Percentiles rank a stretch among this genome's conserved stretches.
Evolutionary conservation across 2,329 filamentous ascomycete species (phyloP).

Genomic region (Dactylellina leptospora): DNA sequence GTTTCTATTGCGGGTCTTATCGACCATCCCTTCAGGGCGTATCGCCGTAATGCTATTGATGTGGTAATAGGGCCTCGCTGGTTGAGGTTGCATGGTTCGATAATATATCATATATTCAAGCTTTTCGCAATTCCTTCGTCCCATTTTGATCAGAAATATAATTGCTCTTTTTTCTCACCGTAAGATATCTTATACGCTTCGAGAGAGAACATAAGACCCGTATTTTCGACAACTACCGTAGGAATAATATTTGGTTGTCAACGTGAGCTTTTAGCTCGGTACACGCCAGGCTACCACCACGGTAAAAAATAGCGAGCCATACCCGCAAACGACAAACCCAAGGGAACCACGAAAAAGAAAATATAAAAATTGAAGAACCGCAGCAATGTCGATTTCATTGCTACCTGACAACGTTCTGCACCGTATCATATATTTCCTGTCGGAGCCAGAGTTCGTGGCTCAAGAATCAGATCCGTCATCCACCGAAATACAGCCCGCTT

Average conservation of each 20-base stretch:
- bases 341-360: slow-evolving; percentile 36
- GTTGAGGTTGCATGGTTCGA: slow-evolving; percentile 37
- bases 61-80: slow-evolving; percentile 26
- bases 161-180: slow-evolving; percentile 48
- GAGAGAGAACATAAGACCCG: slow-evolving; percentile 26
- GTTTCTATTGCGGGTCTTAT: slow-evolving; percentile 50
- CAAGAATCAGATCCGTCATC: slow-evolving; percentile 43
- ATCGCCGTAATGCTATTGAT: slow-evolving; percentile 52
- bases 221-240: slow-evolving; percentile 52
- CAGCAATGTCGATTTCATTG: slow-evolving; percentile 47
- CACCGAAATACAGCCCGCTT: slow-evolving; percentile 41
- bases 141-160: slow-evolving; percentile 35
- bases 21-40: slow-evolving; percentile 43
- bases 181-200: slow-evolving; percentile 31
- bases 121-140: slow-evolving; percentile 49
- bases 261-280: slow-evolving; percentile 52
- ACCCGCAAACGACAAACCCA: slow-evolving; percentile 12
- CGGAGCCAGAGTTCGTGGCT: slow-evolving; percentile 47
- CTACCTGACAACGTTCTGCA: slow-evolving; percentile 48
- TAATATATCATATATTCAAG: slow-evolving; percentile 52
- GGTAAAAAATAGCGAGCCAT: slow-evolving; percentile 18
- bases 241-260: slow-evolving; percentile 36
- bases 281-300: slow-evolving; percentile 40
- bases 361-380: slow-evolving; percentile 17
- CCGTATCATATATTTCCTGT: slow-evolving; percentile 52